Base-by-base conservation (phyloP, 495 filamentous ascomycete species). In the Bathelium albidoporum region DNA sequence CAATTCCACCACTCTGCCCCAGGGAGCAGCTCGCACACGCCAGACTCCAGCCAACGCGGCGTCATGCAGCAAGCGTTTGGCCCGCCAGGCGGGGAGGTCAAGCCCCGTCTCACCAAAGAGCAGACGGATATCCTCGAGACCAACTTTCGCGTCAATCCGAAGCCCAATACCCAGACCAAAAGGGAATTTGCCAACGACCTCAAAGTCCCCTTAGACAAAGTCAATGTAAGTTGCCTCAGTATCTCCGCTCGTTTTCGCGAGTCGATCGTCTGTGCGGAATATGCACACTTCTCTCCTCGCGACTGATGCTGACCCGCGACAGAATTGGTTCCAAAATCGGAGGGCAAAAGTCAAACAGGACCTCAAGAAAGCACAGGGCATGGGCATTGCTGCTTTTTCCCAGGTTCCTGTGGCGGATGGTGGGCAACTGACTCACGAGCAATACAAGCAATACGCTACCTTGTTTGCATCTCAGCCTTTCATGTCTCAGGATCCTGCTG, bases 251-350 rank as follows among this genome's bases (percentile, higher is more conserved):
- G 41, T 28, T 45, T 11, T 36, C 20, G 36, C 26, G 29, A 55
- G 49, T 29, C 16, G 9, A 55, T 29, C n/a, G 24, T 2, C 10
- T 24, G 5, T 55, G 49, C 20, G 2, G 16, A 58, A 29, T 7
- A 58, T 11, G 11, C 28, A 18, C 24, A 31, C 12, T 16, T 45
- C 22, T 22, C 20, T 26, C 24, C 39, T 11, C 45, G 52, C 28
- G 41, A n/a, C 39, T 16, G 12, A 45, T n/a, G 59, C 68, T 70
- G 49, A 70, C 55, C 34, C 32, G 18, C 24, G 20, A 34, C 60
- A 77, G 75, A 77, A 77, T 61, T 77, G 75, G 75, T 77, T 77
- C 59, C 75, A 77, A 66, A 77, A 77, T 67, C 71, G 75, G 12
- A 34, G 75, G 49, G 75, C 75, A 43, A 77, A 77, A 62, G 67